Evolutionary conservation across 495 filamentous ascomycete species (phyloP), one percentile per base, ranked within the genome.

Genomic region (Tuber microsphaerosporum): DNA sequence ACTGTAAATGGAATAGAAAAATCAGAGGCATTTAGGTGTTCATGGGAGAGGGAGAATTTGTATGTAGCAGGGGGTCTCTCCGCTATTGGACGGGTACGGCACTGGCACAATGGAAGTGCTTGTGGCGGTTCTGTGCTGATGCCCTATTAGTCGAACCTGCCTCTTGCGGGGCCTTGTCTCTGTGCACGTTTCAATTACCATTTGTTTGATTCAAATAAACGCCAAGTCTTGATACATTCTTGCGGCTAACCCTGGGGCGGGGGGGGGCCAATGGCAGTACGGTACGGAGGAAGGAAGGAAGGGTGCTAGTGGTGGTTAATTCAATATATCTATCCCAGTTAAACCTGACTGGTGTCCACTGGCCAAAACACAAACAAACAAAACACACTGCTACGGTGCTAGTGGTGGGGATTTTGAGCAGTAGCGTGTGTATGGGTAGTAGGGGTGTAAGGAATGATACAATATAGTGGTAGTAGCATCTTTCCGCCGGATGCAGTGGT

Each of bases 151-250:
- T 65, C n/a, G 12, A 65, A 65, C 56, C n/a, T 65, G 26, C 10
- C 56, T 31, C n/a, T 16, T 65, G 10, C 12, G 2, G 56, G 51
- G 14, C 12, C n/a, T 31, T 65, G 56, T 14, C 12, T 14, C 12
- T 65, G 48, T n/a, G 51, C n/a, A 17, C 56, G 56, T 65, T 65
- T 65, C 56, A 65, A 61, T 16, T 65, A n/a, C 56, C 0, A 31
- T 65, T 65, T 31, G n/a, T 31, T 31, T 65, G 56, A 65, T 31
- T 65, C n/a, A 65, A 65, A 31, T 65, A 65, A 65, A 65, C 56
- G 56, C 56, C 56, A 65, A 65, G 56, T 65, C n/a, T 31, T 31
- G 56, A 65, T 65, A 65, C 56, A 31, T 31, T 65, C 56, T 65
- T 61, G 51, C 51, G 51, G n/a, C n/a, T 61, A 61, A 14, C n/a